Evolutionary conservation across 148 eudicot species (phyloP), one percentile per base, ranked within the genome.

Genomic region (Chenopodium berlandieri): DNA sequence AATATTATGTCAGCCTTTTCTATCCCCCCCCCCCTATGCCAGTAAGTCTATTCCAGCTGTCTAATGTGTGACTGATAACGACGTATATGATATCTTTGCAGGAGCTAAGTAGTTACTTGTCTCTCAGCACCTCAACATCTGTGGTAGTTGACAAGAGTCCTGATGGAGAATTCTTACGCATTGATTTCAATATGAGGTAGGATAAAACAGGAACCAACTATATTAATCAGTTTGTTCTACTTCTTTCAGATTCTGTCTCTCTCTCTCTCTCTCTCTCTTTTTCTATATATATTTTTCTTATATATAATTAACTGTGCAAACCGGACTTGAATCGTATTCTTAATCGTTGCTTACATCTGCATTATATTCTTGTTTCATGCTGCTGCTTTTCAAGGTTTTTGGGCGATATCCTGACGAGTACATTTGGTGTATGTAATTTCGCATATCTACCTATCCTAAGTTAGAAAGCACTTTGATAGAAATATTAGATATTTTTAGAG

Each of bases 111-210:
- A 85, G 79, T 85, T 95, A 93, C 86, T 31, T 95, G 91, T 82
- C 89, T 10, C 83, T 90, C 83, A 91, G 85, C 85, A 92, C 97
- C 83, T 83, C 97, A 52, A 95, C 99, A 69, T 80, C 99, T 62
- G 85, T 95, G 25, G 83, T 95, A 20, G 92, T 95, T 84, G 99
- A 95, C 86, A 93, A 84, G 78, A 95, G 97, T 86, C 86, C 92
- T 74, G 93, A 93, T 87, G 96, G 90, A 68, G 97, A 95, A 72
- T 89, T 89, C 88, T 85, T 95, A 79, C 97, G 96, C 66, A 88
- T 95, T 80, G 96, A 91, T 81, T 95, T 95, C 78, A 92, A 93
- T 84, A 82, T 95, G 73, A 95, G 97, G 99, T 93, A 80, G 40
- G 73, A 4, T 69, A 77, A 25, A 56, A 16, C 34, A 30, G 79